These are phyloP conservation scores for Exidia glandulosa DNA, from an alignment of 768 basidiomycete genomes.

Conservation along the genomic window DNA sequence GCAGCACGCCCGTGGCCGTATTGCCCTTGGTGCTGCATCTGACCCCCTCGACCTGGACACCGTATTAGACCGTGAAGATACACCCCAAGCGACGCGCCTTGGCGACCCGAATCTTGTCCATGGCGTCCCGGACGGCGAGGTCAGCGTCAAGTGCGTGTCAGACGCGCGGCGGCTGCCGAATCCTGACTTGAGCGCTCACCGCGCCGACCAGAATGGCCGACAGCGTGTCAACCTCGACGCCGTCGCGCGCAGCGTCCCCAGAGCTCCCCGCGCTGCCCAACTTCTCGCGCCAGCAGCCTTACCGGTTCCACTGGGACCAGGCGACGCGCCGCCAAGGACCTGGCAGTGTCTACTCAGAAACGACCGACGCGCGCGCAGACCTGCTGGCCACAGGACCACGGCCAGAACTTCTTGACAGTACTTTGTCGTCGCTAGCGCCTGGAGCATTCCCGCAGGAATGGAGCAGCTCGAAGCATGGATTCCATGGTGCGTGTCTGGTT, in stretches of 20 bases:
- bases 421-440: constrained; percentile 39
- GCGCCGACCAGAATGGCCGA: not conserved
- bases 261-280: constrained; percentile 33
- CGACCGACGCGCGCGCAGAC: constrained; percentile 57
- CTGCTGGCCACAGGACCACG: constrained; percentile 30
- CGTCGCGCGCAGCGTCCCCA: constrained; percentile 48
- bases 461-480: constrained; percentile 77
- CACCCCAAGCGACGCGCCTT: not conserved
- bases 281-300: constrained; percentile 34
- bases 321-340: constrained; percentile 47
- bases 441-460: constrained; percentile 51
- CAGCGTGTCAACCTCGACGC: not conserved
- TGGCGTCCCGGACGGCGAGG: not conserved
- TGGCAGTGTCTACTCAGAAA: constrained; percentile 57
- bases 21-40: constrained; percentile 52
- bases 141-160: not conserved
- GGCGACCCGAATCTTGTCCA: not conserved
- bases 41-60: constrained; percentile 55
- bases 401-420: constrained; percentile 35
- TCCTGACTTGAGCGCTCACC: too few relatives aligned
- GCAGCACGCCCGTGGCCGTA: constrained; percentile 61
- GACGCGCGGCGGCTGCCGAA: not conserved
- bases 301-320: constrained; percentile 69
- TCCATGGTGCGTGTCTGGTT: constrained; percentile 55
- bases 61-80: not conserved